Evolutionary conservation across 108 stramenopile species (phyloP), one percentile per base, ranked within the genome.

Genomic region (Schizochytrium sp.): DNA sequence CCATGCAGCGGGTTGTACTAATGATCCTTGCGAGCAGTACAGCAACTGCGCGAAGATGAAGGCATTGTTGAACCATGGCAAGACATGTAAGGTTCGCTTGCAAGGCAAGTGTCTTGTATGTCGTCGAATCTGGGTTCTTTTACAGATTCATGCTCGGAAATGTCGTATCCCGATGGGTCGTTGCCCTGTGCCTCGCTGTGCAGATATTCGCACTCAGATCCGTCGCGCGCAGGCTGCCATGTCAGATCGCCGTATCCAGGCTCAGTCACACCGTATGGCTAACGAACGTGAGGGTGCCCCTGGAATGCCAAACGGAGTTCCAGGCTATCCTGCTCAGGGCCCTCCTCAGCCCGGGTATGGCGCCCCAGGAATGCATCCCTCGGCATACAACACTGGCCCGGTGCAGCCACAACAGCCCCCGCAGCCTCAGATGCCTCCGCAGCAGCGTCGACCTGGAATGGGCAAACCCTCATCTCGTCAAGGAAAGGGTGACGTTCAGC

Each of bases 1-100:
- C 89, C 99, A 99, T 89, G 97, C 99, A 8, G 95, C 97, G 7
- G 96, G 95, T 0, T 99, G 99, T 89, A 91, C 57, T 17, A 93
- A 95, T 12, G 89, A 92, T 40, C 95, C 96, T 53, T 99, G 98
- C 91, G 5, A 7, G 8, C 94, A 94, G 46, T 96, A 96, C 50
- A 95, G 96, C 60, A 99, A 98, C 90, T 99, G 99, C 94, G 93
- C 93, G 46, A 97, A 97, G 90, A 99, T 99, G 99, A 99, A 99
- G 95, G 97, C 96, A 10, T 92, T 98, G 10, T 91, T 97, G 76
- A 95, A 96, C 88, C 96, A 98, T 88, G 96, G 95, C 46, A 88
- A 92, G 3, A 91, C 93, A 56, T 99, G 98, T 90, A 89, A 91
- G 42, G 58, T 92, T 13, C 92, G 94, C 5, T 88, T 92, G 28